Conservation (phyloP, 345 rosid genomes). For the Limnanthes douglasii region DNA sequence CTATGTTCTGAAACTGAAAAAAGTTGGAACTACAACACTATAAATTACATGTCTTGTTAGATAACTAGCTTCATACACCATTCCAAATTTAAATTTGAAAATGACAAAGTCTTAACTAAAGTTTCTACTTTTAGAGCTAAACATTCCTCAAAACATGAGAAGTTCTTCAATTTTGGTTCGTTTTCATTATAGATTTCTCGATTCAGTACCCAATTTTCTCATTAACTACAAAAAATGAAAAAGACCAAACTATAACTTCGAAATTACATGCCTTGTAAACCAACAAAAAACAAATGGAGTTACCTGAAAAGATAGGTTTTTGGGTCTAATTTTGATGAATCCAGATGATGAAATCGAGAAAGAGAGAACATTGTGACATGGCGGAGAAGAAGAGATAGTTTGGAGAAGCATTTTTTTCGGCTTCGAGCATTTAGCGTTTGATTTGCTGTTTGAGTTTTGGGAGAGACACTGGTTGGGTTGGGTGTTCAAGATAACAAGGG, state of each 20-base stretch:
- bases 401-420: constrained; percentile 45
- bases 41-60: neutral
- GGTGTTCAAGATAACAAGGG: neutral
- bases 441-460: neutral
- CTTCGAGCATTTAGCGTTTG: constrained; percentile 7
- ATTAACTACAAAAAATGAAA: neutral
- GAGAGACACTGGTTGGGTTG: constrained; percentile 2
- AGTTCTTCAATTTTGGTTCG: neutral
- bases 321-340: constrained; percentile 12
- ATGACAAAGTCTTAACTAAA: too few species aligned
- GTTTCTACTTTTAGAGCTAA: neutral
- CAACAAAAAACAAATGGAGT: constrained; percentile 1
- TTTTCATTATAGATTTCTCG: too few species aligned
- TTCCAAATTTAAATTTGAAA: too few species aligned
- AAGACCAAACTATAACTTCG: neutral
- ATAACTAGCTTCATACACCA: too few species aligned
- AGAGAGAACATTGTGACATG: constrained; percentile 13
- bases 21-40: neutral
- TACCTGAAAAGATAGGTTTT: constrained; percentile 27
- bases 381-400: constrained; percentile 20
- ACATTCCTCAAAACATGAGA: neutral
- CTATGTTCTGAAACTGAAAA: too few species aligned
- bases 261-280: neutral
- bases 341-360: constrained; percentile 16
- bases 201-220: too few species aligned